These are phyloP conservation scores for Fusarium torreyae DNA, from an alignment of 2,329 filamentous ascomycete species.

Conservation along the genomic window DNA sequence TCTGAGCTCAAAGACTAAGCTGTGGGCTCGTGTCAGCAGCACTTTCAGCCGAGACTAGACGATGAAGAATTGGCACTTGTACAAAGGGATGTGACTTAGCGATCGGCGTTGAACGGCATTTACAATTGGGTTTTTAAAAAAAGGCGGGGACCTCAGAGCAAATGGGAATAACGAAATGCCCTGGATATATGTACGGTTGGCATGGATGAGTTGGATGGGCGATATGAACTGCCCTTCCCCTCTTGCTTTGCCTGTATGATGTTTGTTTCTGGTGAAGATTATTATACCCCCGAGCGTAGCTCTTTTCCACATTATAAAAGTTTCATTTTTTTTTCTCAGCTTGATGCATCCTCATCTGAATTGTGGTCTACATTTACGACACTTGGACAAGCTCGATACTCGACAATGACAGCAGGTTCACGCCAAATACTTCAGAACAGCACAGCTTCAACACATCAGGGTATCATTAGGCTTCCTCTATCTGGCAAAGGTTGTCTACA, in stretches of 20 bases:
- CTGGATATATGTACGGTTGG: constrained; percentile 40
- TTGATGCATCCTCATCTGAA: background rate
- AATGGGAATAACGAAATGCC: constrained; percentile 44
- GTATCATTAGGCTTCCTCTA: constrained; percentile 59
- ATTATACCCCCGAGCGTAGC: constrained; percentile 58
- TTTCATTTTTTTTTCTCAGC: background rate
- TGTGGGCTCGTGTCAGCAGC: constrained; percentile 55
- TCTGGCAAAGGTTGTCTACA: constrained; percentile 49
- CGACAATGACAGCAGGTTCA: background rate
- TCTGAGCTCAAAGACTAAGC: constrained; percentile 52
- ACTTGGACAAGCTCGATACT: background rate
- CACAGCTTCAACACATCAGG: constrained; percentile 52
- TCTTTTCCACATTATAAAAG: constrained; percentile 31
- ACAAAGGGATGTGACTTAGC: constrained; percentile 31
- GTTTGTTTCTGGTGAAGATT: constrained; percentile 64
- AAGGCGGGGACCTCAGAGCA: constrained; percentile 54
- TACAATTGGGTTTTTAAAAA: constrained; percentile 6
- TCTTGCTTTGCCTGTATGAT: constrained; percentile 44
- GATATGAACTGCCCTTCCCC: constrained; percentile 37
- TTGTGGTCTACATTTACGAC: background rate
- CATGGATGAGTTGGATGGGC: constrained; percentile 34
- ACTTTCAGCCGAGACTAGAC: constrained; percentile 53
- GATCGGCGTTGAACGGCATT: constrained; percentile 48
- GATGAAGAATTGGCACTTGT: constrained; percentile 5
- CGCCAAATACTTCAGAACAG: background rate